Conservation (phyloP, 257 asterid species). For the Lithospermum erythrorhizon region DNA sequence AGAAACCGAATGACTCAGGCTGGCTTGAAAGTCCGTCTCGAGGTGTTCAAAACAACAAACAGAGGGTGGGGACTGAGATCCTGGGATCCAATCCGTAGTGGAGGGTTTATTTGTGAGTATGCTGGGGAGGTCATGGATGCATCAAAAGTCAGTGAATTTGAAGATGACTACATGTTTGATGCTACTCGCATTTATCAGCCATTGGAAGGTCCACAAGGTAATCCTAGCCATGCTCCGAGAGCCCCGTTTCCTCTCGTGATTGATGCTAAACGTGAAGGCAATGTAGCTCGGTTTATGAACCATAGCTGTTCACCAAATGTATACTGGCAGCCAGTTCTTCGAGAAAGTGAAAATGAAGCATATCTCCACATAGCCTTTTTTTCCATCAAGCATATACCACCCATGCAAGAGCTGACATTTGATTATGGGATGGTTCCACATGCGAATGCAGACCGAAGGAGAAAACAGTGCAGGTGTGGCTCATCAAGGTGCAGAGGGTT, state of each 20-base stretch:
- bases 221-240: constrained; percentile 24
- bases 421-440: constrained; percentile 66
- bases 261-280: constrained; percentile 59
- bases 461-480: constrained; percentile 71
- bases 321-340: constrained; percentile 73
- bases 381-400: constrained; percentile 78
- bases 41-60: too few species aligned
- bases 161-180: constrained; percentile 55
- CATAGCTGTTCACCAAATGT: constrained; percentile 88
- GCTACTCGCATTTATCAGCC: constrained; percentile 63
- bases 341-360: constrained; percentile 45
- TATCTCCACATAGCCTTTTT: constrained; percentile 75
- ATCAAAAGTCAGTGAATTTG: constrained; percentile 26
- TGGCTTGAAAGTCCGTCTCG: too few species aligned
- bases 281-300: constrained; percentile 90
- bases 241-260: constrained; percentile 63
- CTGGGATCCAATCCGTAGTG: too few species aligned
- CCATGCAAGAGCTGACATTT: constrained; percentile 80
- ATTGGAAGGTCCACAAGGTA: constrained; percentile 33
- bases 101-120: constrained; percentile 72
- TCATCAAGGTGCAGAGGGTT: constrained; percentile 68
- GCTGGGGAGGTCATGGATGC: constrained; percentile 66
- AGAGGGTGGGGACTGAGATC: too few species aligned
- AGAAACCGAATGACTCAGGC: too few species aligned
- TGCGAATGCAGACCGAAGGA: constrained; percentile 40